Percentiles rank a stretch among this genome's conserved stretches.
phyloP scores from a whole-genome alignment of 2,329 filamentous ascomycete species.

The Colletotrichum coccodes region DNA sequence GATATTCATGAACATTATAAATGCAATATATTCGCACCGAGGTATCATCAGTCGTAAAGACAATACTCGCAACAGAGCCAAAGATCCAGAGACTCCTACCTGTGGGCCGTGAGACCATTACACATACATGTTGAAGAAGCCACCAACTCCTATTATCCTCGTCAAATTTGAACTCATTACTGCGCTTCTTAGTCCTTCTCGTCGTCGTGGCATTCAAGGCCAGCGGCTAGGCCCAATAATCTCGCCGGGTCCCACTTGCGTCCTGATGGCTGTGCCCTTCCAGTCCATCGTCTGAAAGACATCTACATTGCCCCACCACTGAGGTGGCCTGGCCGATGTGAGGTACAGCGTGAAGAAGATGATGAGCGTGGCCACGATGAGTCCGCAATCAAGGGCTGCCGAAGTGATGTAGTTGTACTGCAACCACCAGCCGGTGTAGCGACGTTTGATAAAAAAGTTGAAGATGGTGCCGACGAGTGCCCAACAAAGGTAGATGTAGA shows the following conservation, averaged over 20 bases:
- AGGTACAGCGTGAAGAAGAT: constrained; percentile 77
- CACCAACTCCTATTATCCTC: constrained; percentile 22
- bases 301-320: constrained; percentile 71
- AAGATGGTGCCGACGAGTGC: constrained; percentile 74
- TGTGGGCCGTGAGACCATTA: constrained; percentile 3
- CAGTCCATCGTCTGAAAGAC: constrained; percentile 60
- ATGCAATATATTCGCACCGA: constrained; percentile 14
- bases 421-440: constrained; percentile 78
- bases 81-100: constrained; percentile 21
- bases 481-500: constrained; percentile 79
- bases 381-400: constrained; percentile 75
- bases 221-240: constrained; percentile 63
- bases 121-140: constrained; percentile 13
- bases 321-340: constrained; percentile 62
- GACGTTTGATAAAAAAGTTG: constrained; percentile 73
- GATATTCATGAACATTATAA: constrained; percentile 16
- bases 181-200: background rate
- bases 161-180: constrained; percentile 21
- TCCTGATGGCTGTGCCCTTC: constrained; percentile 53
- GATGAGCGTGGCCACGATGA: constrained; percentile 73
- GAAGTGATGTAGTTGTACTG: constrained; percentile 83
- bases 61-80: constrained; percentile 13
- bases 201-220: constrained; percentile 44
- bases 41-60: constrained; percentile 30
- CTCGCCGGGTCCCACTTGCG: constrained; percentile 51